These are phyloP conservation scores for Delitschia confertaspora DNA, from an alignment of 495 filamentous ascomycete genomes.

Conservation along the genomic window DNA sequence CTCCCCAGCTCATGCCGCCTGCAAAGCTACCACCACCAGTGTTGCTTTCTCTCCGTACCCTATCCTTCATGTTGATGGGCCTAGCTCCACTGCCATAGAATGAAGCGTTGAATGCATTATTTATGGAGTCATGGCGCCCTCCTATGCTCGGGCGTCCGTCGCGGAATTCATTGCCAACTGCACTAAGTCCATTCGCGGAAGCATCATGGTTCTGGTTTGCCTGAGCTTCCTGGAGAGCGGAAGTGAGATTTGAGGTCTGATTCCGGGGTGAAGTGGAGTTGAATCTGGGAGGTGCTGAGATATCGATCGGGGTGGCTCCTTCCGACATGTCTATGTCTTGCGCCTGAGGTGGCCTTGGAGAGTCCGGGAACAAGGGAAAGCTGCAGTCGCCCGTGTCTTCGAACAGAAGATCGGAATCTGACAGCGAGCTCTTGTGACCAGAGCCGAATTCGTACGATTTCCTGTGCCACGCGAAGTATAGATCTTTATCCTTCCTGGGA, in stretches of 20 bases:
- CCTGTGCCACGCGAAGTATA: slow-evolving; percentile 36
- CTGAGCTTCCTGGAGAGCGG: slow-evolving; percentile 47
- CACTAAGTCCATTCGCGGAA: slow-evolving; percentile 29
- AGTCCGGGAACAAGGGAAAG: slow-evolving; percentile 42
- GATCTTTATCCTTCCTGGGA: slow-evolving; percentile 28
- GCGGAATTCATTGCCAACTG: slow-evolving; percentile 27
- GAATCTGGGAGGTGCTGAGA: slow-evolving; percentile 49
- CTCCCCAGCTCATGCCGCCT: slow-evolving; percentile 95
- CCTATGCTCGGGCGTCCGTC: slow-evolving; percentile 51
- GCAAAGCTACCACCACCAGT: slow-evolving; percentile 67
- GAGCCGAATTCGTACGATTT: slow-evolving; percentile 32
- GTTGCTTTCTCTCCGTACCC: slow-evolving; percentile 70
- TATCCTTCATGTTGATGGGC: slow-evolving; percentile 76
- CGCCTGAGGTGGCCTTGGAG: slow-evolving; percentile 10
- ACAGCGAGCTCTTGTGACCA: slow-evolving; percentile 26
- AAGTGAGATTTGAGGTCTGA: slow-evolving; percentile 54
- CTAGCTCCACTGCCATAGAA: slow-evolving; percentile 67
- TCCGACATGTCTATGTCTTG: slow-evolving; percentile 46
- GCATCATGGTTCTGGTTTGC: slow-evolving; percentile 27
- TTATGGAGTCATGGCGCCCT: slow-evolving; percentile 66
- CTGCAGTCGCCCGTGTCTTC: slow-evolving; percentile 36
- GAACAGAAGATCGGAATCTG: slow-evolving; percentile 36
- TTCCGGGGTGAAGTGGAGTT: slow-evolving; percentile 55
- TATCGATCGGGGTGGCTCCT: slow-evolving; percentile 54
- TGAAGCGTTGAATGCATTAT: slow-evolving; percentile 36